Base-by-base conservation (phyloP, 1,284 basidiomycete species). In the Rhodotorula sp. region DNA sequence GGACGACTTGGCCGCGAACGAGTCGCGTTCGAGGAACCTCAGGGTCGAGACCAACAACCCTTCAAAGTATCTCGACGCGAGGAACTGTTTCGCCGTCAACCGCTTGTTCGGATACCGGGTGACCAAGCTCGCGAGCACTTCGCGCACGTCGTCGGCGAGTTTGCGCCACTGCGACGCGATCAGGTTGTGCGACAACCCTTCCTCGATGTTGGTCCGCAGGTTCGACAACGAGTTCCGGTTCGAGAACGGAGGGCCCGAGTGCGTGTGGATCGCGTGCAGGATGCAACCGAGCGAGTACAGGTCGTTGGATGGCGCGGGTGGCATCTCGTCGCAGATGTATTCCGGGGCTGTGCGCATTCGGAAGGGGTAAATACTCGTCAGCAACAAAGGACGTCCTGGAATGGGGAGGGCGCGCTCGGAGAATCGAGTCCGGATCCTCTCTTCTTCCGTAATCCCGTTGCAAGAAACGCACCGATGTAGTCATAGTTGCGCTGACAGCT, bases 41-140 rank as follows among this genome's bases (percentile, higher is more conserved):
- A 99, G 86, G 0, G 95, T 98, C 1, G 93, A 95, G 49, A 99
- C 95, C 21, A 95, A 91, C n/a, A 98, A 84, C 14, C 93, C 95
- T 7, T 93, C 95, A 83, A 99, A 99, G 85, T 97, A 98, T 0
- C 90, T 93, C 50, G 59, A 64, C 31, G 65, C 57, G 31, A 73
- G 62, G 45, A 99, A 87, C 2, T 89, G 87, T 5, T 86, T 83
- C 4, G 95, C 91, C 0, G 88, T 88, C 19, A 93, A 88, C 38
- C 97, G 84, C 60, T 84, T 85, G 48, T 85, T 84, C 21, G 91
- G 86, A 74, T 88, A 87, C 66, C 93, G 86, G 3, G 93, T 95
- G 69, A 97, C 85, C 48, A 97, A 84, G 2, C 88, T 86, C 38
- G 85, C 85, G 59, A 97, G 84, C 45, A 97, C 85, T 61, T 87